phyloP scores from a whole-genome alignment of 1,284 basidiomycete species.

The Pseudozyma sp. region DNA sequence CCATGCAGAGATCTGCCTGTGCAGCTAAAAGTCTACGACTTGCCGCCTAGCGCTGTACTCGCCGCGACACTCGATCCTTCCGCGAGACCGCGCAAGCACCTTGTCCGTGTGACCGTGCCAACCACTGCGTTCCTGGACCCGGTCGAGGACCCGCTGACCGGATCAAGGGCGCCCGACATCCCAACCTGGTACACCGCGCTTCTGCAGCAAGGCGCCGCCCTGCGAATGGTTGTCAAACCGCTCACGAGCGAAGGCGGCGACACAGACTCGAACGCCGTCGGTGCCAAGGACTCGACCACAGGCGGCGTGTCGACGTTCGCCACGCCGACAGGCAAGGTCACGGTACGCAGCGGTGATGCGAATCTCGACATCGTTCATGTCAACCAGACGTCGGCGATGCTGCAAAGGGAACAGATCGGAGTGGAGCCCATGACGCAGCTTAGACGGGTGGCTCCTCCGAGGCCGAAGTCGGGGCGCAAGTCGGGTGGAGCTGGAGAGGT shows the following conservation, averaged over 20 bases:
- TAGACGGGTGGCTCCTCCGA: slow-evolving; percentile 24
- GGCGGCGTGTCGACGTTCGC: slow-evolving; percentile 15
- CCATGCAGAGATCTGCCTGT: slow-evolving; percentile 51
- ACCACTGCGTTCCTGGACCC: slow-evolving; percentile 44
- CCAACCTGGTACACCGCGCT: slow-evolving; percentile 50
- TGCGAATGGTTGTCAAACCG: slow-evolving; percentile 48
- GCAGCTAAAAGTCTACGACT: slow-evolving; percentile 54
- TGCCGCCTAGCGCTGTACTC: slow-evolving; percentile 65
- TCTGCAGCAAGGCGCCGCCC: slow-evolving; percentile 43
- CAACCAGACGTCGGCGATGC: slow-evolving; percentile 63
- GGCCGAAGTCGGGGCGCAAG: slow-evolving; percentile 30
- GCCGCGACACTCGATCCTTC: slow-evolving; percentile 63
- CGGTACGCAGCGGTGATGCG: slow-evolving; percentile 33
- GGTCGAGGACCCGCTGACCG: slow-evolving; percentile 45
- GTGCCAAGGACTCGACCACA: slow-evolving; percentile 11
- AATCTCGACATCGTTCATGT: slow-evolving; percentile 59
- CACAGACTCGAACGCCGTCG: slow-evolving; percentile 4
- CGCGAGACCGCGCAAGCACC: slow-evolving; percentile 61
- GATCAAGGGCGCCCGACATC: slow-evolving; percentile 37
- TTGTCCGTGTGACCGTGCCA: slow-evolving; percentile 59
- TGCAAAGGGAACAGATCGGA: slow-evolving; percentile 56
- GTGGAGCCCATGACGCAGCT: slow-evolving; percentile 47
- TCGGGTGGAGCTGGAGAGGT: slow-evolving; percentile 15
- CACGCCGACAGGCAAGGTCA: slow-evolving; percentile 41
- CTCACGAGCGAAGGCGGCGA: slow-evolving; percentile 19